Percentiles rank a stretch among this genome's conserved stretches.
phyloP scores from a whole-genome alignment of 768 basidiomycete species.

The Boletus rubropictus region DNA sequence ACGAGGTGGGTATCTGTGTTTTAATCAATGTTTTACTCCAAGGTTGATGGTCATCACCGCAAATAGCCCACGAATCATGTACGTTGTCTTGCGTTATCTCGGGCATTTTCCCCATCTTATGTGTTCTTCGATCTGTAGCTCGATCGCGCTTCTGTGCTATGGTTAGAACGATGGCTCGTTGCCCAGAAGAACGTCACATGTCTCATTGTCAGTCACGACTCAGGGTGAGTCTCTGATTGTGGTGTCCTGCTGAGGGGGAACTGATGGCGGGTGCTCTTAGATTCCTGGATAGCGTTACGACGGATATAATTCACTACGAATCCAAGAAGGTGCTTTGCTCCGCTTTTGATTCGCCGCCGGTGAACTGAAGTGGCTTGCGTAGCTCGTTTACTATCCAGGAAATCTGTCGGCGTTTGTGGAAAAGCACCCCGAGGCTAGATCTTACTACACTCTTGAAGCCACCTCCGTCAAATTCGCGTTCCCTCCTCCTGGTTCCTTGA shows the following conservation, averaged over 20 bases:
- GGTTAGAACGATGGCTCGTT: slow-evolving; percentile 86
- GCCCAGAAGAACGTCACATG: slow-evolving; percentile 81
- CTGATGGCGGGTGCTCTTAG: slow-evolving; percentile 33
- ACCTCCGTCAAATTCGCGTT: slow-evolving; percentile 93
- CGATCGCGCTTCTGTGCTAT: slow-evolving; percentile 78
- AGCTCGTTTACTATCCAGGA: slow-evolving; percentile 92
- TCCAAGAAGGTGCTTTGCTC: slow-evolving; percentile 63
- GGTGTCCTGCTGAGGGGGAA: slow-evolving; percentile 5
- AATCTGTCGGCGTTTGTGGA: slow-evolving; percentile 89
- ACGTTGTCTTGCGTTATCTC: slow-evolving; percentile 30
- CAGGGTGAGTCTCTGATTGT: slow-evolving; percentile 54
- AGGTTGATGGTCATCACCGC: slow-evolving; percentile 22
- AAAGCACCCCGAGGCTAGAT: slow-evolving; percentile 87
- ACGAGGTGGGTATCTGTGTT: slow-evolving; percentile 52
- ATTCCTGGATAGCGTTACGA: slow-evolving; percentile 92
- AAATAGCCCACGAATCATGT: slow-evolving; percentile 86
- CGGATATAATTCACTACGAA: slow-evolving; percentile 97
- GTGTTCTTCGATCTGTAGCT: slow-evolving; percentile 41
- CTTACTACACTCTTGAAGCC: slow-evolving; percentile 94
- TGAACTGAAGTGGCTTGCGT: slow-evolving; percentile 12
- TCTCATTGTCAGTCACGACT: slow-evolving; percentile 94
- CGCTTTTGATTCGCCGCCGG: slow-evolving; percentile 12
- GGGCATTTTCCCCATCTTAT: slow-evolving; percentile 14
- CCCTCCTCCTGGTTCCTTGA: slow-evolving; percentile 90
- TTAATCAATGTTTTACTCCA: slow-evolving; percentile 17